Conservation (phyloP, 2,329 filamentous ascomycete genomes). For the Elsinoe arachidis region DNA sequence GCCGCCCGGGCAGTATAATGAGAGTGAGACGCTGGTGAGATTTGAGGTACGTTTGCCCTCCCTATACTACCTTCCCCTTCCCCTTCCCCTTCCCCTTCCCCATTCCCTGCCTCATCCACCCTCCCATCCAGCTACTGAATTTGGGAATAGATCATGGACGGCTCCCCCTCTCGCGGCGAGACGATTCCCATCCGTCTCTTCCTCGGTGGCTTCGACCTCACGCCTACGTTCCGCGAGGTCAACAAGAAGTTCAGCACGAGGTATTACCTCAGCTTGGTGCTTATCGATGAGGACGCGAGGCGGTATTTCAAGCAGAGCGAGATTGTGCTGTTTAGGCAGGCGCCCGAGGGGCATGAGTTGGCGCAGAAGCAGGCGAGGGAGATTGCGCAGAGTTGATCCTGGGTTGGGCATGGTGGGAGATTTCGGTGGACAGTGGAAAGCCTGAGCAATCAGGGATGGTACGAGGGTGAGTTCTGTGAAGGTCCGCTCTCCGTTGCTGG, state of each 20-base stretch:
- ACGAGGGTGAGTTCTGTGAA: too few species aligned
- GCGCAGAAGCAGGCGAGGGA: conserved; percentile 41
- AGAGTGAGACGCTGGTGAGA: conserved; percentile 93
- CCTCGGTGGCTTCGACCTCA: conserved; percentile 93
- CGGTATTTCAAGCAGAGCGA: conserved; percentile 99
- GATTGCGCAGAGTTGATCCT: conserved; percentile 28
- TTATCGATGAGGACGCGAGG: conserved; percentile 62
- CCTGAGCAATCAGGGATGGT: too few species aligned
- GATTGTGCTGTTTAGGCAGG: conserved; percentile 89
- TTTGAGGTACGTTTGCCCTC: conserved; percentile 60
- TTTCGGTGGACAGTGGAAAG: not conserved
- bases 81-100: conserved; percentile 5
- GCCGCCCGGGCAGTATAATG: conserved; percentile 97
- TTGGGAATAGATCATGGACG: conserved; percentile 77
- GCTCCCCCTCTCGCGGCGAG: conserved; percentile 86
- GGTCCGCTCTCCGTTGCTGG: too few species aligned
- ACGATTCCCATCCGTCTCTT: conserved; percentile 96
- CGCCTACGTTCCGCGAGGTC: conserved; percentile 95
- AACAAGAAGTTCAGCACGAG: conserved; percentile 99
- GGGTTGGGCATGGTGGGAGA: not conserved
- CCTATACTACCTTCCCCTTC: conserved; percentile 10
- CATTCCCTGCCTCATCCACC: too few species aligned
- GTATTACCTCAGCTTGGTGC: conserved; percentile 90
- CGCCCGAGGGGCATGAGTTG: conserved; percentile 41
- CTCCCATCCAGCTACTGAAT: conserved; percentile 8